Percentiles rank a stretch among this genome's conserved stretches.
Conservation (phyloP, 1,139 yeast species). For the Suzukiozyma palmioleophila region DNA sequence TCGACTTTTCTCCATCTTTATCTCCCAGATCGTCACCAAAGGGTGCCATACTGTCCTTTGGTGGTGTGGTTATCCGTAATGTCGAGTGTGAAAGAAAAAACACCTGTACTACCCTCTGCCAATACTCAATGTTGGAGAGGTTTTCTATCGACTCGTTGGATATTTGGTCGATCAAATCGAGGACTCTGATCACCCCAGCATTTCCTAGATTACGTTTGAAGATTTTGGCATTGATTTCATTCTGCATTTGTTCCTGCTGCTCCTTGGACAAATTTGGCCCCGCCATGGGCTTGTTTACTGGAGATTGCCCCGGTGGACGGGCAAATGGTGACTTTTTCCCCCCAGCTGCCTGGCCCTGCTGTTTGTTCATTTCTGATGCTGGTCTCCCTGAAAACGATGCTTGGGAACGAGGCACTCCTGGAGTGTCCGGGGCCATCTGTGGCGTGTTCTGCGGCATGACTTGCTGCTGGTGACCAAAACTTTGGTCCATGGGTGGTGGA, state of each 20-base stretch:
- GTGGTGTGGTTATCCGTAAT: constrained; percentile 16
- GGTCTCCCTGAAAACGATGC: background rate
- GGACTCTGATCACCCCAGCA: constrained; percentile 40
- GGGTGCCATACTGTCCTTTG: background rate
- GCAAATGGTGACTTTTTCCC: constrained; percentile 1
- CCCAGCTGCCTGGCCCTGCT: background rate
- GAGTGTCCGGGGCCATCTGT: constrained; percentile 5
- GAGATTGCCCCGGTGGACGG: constrained; percentile 3
- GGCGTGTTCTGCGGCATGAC: constrained; percentile 8
- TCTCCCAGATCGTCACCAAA: constrained; percentile 5
- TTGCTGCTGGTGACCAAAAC: constrained; percentile 6
- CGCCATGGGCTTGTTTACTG: background rate
- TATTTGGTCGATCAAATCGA: constrained; percentile 35
- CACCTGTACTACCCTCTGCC: constrained; percentile 35
- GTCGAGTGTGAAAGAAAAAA: constrained; percentile 32
- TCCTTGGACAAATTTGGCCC: constrained; percentile 1
- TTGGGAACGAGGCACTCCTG: background rate
- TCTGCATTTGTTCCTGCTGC: constrained; percentile 14
- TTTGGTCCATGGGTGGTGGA: constrained; percentile 11
- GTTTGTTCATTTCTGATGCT: background rate
- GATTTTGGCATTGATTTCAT: constrained; percentile 33
- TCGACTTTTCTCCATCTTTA: background rate
- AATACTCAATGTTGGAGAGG: constrained; percentile 28
- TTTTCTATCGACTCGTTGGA: constrained; percentile 30
- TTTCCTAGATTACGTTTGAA: constrained; percentile 41